These are phyloP conservation scores for Trypanosoma scelopori DNA, from an alignment of 208 protist species.

Conservation along the genomic window DNA sequence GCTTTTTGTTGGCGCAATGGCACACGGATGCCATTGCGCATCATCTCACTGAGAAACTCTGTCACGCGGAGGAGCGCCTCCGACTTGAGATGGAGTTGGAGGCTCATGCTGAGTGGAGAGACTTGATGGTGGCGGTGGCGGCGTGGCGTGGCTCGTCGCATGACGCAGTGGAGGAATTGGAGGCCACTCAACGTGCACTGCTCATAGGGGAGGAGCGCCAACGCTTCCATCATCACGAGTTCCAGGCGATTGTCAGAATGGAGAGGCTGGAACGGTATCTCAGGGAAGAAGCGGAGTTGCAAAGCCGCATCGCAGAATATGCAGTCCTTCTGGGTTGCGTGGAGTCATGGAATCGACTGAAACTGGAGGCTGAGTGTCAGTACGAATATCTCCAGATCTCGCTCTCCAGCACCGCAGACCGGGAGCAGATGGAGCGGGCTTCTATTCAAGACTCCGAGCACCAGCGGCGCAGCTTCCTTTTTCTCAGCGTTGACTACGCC, in stretches of 20 bases:
- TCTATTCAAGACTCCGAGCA: constrained; percentile 14
- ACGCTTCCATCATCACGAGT: neutral
- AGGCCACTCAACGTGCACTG: neutral
- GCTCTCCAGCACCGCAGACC: constrained; percentile 1
- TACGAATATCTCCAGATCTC: constrained; percentile 1
- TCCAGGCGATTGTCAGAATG: neutral
- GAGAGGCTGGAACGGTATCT: constrained; percentile 5
- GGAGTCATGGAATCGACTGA: constrained; percentile 32
- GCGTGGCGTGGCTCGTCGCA: neutral
- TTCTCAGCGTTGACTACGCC: constrained; percentile 25
- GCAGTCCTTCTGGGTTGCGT: constrained; percentile 13
- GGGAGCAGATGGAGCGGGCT: constrained; percentile 17
- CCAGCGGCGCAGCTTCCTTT: constrained; percentile 29
- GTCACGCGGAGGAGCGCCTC: constrained; percentile 9
- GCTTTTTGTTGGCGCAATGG: constrained; percentile 9
- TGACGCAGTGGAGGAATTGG: neutral
- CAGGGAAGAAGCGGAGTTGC: constrained; percentile 1
- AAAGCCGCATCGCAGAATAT: constrained; percentile 10
- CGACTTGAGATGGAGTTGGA: constrained; percentile 25
- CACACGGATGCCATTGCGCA: neutral
- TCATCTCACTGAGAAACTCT: constrained; percentile 4
- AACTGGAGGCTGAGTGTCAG: constrained; percentile 9
- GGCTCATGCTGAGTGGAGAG: constrained; percentile 20
- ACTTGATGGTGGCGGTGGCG: constrained; percentile 20
- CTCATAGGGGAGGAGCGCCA: constrained; percentile 1